Evolutionary conservation across 1,139 yeast species (phyloP).

Genomic region (Geotrichum candidum): DNA sequence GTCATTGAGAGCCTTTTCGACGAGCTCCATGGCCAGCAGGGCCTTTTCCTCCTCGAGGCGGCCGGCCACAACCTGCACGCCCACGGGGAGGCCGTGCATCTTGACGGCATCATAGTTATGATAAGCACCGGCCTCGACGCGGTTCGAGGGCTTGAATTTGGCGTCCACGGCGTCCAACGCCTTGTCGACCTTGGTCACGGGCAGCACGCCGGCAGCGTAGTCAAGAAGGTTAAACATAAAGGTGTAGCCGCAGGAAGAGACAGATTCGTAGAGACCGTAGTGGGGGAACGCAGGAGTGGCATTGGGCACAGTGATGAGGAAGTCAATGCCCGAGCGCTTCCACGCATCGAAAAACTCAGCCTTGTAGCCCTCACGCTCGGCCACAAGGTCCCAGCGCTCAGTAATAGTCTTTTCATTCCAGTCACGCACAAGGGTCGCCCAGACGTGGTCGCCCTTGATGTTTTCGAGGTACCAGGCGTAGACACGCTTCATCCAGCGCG

Average conservation of each 20-base stretch:
- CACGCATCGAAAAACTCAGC: slow-evolving; percentile 35
- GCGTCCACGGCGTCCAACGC: slow-evolving; percentile 38
- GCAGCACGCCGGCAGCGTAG: slow-evolving; percentile 52
- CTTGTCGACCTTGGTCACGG: slow-evolving; percentile 52
- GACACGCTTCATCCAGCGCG: slow-evolving; percentile 34
- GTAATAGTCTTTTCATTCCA: slow-evolving; percentile 36
- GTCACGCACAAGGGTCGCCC: slow-evolving; percentile 40
- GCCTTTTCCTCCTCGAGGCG: slow-evolving; percentile 60
- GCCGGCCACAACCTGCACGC: slow-evolving; percentile 55
- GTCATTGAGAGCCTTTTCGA: slow-evolving; percentile 34
- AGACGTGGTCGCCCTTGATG: slow-evolving; percentile 35
- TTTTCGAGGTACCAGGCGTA: slow-evolving; percentile 37
- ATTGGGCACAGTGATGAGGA: slow-evolving; percentile 38
- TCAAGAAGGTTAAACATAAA: slow-evolving; percentile 55
- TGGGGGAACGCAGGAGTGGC: slow-evolving; percentile 41
- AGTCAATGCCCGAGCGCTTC: slow-evolving; percentile 36
- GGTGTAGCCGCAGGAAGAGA: slow-evolving; percentile 46
- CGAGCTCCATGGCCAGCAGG: slow-evolving; percentile 39
- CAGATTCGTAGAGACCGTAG: slow-evolving; percentile 35
- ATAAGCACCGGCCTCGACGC: slow-evolving; percentile 39
- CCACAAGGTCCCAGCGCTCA: slow-evolving; percentile 38
- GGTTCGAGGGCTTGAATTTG: slow-evolving; percentile 36
- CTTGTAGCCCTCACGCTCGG: slow-evolving; percentile 39
- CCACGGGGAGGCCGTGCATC: slow-evolving; percentile 59
- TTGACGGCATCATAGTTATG: slow-evolving; percentile 49